phyloP scores from a whole-genome alignment of 108 stramenopile genomes.

The Fragilaria radians region DNA sequence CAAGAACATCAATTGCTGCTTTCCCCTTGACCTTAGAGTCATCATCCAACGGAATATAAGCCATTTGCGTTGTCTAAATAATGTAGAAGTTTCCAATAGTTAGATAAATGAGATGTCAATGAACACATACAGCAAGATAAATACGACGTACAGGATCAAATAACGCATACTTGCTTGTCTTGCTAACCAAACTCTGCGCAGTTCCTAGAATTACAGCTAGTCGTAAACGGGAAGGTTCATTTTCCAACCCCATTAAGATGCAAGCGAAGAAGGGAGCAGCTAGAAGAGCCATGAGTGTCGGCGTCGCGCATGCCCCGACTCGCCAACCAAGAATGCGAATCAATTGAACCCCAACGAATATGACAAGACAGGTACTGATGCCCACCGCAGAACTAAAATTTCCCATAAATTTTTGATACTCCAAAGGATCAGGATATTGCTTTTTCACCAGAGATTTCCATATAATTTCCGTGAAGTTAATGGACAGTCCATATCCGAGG shows the following conservation, averaged over 20 bases:
- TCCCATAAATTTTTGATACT: slow-evolving; percentile 95
- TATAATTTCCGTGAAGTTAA: slow-evolving; percentile 96
- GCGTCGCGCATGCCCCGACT: slow-evolving; percentile 91
- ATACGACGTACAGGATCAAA: slow-evolving; percentile 83
- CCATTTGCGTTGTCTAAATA: slow-evolving; percentile 86
- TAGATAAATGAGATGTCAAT: neutral
- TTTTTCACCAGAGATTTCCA: slow-evolving; percentile 93
- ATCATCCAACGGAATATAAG: slow-evolving; percentile 94
- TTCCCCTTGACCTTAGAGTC: slow-evolving; percentile 95
- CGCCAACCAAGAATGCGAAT: slow-evolving; percentile 89
- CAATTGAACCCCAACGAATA: slow-evolving; percentile 88
- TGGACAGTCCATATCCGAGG: slow-evolving; percentile 90
- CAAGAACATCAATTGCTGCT: slow-evolving; percentile 94
- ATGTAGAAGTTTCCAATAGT: slow-evolving; percentile 3
- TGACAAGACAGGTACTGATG: slow-evolving; percentile 83
- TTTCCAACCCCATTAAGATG: slow-evolving; percentile 76
- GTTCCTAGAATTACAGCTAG: slow-evolving; percentile 84
- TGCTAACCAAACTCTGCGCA: slow-evolving; percentile 82
- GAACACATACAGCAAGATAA: neutral
- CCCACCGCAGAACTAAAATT: slow-evolving; percentile 85
- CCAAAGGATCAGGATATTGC: slow-evolving; percentile 84
- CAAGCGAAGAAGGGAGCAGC: slow-evolving; percentile 87
- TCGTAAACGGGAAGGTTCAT: slow-evolving; percentile 44
- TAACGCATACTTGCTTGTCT: slow-evolving; percentile 88
- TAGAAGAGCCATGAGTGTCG: slow-evolving; percentile 79